These are phyloP conservation scores for Albifimbria verrucaria DNA, from an alignment of 2,329 filamentous ascomycete species.

Conservation along the genomic window DNA sequence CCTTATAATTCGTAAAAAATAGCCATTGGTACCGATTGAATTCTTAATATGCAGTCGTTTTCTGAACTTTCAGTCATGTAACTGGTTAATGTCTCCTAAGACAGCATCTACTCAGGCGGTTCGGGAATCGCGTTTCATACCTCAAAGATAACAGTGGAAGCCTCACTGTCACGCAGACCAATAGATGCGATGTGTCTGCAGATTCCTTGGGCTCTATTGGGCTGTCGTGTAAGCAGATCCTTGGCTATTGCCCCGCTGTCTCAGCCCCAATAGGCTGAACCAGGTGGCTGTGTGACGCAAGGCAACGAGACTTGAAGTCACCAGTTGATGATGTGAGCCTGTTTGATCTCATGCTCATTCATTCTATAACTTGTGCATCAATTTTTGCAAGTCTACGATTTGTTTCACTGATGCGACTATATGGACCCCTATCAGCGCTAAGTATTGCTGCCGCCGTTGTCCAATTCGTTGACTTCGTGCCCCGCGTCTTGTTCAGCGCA, in stretches of 20 bases:
- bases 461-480: constrained; percentile 6
- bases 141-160: no score
- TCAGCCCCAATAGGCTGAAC: no score
- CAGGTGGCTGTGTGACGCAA: no score
- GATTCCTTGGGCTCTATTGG: no score
- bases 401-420: neutral
- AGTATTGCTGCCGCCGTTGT: constrained; percentile 3
- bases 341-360: neutral
- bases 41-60: neutral
- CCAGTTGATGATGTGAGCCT: neutral
- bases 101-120: neutral
- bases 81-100: neutral
- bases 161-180: no score
- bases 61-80: neutral
- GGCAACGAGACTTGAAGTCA: no score
- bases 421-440: constrained; percentile 3
- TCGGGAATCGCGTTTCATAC: no score
- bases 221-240: no score
- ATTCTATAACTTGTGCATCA: neutral
- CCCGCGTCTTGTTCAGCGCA: constrained; percentile 2
- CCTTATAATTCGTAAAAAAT: no score
- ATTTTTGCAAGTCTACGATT: neutral
- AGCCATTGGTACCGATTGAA: neutral
- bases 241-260: no score
- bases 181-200: no score